Percentiles rank a stretch among this genome's conserved stretches.
Conservation (phyloP, 768 basidiomycete species). For the Suillus fuscotomentosus region DNA sequence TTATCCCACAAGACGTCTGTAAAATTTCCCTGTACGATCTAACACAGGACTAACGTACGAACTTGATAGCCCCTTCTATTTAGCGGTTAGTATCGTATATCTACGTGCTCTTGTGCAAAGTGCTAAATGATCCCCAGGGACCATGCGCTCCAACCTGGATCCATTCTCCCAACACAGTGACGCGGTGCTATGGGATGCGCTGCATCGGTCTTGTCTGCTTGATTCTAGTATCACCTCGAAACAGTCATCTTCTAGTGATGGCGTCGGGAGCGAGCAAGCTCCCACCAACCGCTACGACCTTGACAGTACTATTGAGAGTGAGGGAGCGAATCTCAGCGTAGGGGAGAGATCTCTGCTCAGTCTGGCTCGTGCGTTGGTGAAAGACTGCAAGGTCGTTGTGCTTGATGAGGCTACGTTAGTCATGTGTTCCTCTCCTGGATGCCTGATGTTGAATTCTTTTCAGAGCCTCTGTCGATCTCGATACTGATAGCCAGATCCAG, state of each 20-base stretch:
- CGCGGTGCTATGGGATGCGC: conserved; percentile 67
- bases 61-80: conserved; percentile 50
- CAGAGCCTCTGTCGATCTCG: conserved; percentile 37
- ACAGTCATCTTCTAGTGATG: conserved; percentile 19
- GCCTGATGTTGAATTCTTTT: conserved; percentile 9
- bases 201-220: conserved; percentile 58
- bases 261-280: conserved; percentile 12
- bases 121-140: conserved; percentile 40
- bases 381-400: conserved; percentile 47
- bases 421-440: conserved; percentile 29
- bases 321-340: conserved; percentile 51
- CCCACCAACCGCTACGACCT: conserved; percentile 42
- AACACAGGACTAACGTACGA: conserved; percentile 1
- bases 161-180: conserved; percentile 64
- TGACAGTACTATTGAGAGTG: conserved; percentile 51
- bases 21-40: background rate
- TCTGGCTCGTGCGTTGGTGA: conserved; percentile 54
- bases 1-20: conserved; percentile 68
- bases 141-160: conserved; percentile 56
- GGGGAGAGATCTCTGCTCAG: conserved; percentile 48
- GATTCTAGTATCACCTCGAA: conserved; percentile 23
- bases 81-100: conserved; percentile 42
- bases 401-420: conserved; percentile 42
- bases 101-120: conserved; percentile 15
- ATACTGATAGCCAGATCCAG: conserved; percentile 57